phyloP scores from a whole-genome alignment of 2,329 filamentous ascomycete genomes.

The Penicillium brevicompactum region DNA sequence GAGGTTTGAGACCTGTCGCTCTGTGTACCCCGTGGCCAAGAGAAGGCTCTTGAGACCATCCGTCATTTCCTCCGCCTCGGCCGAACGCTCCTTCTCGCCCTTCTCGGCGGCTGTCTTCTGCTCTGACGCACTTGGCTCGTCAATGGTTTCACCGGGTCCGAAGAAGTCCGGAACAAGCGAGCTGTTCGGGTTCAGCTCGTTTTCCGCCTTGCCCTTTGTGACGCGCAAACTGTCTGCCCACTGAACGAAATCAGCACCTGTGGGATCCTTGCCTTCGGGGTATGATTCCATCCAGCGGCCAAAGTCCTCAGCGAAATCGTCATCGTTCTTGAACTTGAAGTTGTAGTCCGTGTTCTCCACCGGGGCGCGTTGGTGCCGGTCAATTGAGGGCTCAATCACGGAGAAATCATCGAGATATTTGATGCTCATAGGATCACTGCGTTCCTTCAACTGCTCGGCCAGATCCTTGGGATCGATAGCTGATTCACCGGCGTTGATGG shows the following conservation, averaged over 20 bases:
- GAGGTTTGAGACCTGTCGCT: constrained; percentile 53
- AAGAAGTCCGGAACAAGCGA: constrained; percentile 56
- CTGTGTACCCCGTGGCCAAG: constrained; percentile 58
- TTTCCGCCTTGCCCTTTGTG: constrained; percentile 53
- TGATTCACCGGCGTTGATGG: constrained; percentile 77
- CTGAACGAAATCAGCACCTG: constrained; percentile 43
- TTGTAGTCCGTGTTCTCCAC: constrained; percentile 57
- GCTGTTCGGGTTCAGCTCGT: constrained; percentile 52
- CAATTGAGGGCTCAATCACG: constrained; percentile 73
- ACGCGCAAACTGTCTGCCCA: constrained; percentile 52
- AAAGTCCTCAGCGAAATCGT: constrained; percentile 64
- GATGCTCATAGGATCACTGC: constrained; percentile 71
- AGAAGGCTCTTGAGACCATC: constrained; percentile 53
- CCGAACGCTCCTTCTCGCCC: constrained; percentile 31
- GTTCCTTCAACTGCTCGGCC: constrained; percentile 69
- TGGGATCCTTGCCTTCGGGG: constrained; percentile 55
- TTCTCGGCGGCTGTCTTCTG: constrained; percentile 28
- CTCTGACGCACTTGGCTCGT: constrained; percentile 29
- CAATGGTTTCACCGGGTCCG: constrained; percentile 42
- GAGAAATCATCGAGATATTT: constrained; percentile 83
- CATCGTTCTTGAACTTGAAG: constrained; percentile 62
- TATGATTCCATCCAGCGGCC: constrained; percentile 39
- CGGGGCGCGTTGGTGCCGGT: constrained; percentile 62
- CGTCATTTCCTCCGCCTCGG: constrained; percentile 35
- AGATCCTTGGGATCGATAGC: constrained; percentile 76